Evolutionary conservation across 2,329 filamentous ascomycete genomes (phyloP).

Genomic region (Elsinoe batatas): DNA sequence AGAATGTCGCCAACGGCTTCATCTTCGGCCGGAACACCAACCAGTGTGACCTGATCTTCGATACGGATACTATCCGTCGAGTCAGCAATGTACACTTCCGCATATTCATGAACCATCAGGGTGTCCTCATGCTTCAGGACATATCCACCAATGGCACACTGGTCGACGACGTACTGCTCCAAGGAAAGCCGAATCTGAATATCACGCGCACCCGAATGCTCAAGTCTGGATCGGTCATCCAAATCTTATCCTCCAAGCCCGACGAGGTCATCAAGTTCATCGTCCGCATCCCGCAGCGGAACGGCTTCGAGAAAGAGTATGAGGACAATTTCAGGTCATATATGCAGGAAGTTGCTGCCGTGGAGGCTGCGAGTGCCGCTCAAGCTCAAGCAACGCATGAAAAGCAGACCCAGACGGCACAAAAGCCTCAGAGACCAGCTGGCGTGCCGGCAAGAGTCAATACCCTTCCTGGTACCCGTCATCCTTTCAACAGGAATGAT

Average conservation of each 20-base stretch:
- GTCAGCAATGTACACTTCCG: slow-evolving; percentile 95
- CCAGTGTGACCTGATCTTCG: slow-evolving; percentile 63
- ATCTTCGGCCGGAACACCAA: slow-evolving; percentile 68
- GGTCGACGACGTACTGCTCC: slow-evolving; percentile 64
- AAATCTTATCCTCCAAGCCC: slow-evolving; percentile 47
- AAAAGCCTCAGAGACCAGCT: not conserved
- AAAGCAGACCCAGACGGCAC: not conserved
- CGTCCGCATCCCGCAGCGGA: slow-evolving; percentile 66
- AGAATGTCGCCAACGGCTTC: slow-evolving; percentile 63
- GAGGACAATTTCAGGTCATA: slow-evolving; percentile 59
- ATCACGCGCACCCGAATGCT: slow-evolving; percentile 52
- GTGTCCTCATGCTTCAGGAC: slow-evolving; percentile 85
- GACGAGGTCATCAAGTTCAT: slow-evolving; percentile 66
- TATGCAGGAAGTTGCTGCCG: slow-evolving; percentile 35
- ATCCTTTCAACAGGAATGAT: slow-evolving; percentile 25
- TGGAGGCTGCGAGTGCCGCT: slow-evolving; percentile 2
- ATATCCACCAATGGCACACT: slow-evolving; percentile 91
- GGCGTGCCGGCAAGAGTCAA: not conserved
- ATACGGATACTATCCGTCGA: slow-evolving; percentile 56
- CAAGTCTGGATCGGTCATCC: slow-evolving; percentile 61
- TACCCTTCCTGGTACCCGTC: slow-evolving; percentile 15
- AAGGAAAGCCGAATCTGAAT: slow-evolving; percentile 36
- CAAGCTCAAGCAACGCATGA: slow-evolving; percentile 1
- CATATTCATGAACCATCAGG: slow-evolving; percentile 80
- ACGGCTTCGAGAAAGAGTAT: slow-evolving; percentile 59